phyloP scores from a whole-genome alignment of 352 stramenopile species.

The Phytophthora tubulina region DNA sequence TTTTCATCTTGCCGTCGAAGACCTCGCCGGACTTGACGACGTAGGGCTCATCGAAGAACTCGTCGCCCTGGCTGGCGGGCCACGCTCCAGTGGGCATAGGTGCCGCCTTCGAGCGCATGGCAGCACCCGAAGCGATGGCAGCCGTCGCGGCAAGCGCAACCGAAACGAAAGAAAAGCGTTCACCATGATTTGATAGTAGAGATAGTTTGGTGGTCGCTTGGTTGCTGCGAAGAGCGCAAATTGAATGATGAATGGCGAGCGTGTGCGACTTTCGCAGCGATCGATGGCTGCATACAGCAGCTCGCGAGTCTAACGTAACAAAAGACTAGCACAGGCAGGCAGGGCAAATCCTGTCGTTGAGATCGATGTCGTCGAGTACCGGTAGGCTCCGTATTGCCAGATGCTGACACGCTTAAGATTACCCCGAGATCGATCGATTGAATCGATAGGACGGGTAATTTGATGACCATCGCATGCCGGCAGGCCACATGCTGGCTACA shows the following conservation, averaged over 20 bases:
- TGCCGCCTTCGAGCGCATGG: conserved; percentile 37
- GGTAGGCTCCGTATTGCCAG: conserved; percentile 22
- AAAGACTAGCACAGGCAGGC: not conserved
- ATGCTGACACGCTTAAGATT: conserved; percentile 17
- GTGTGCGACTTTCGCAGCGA: not conserved
- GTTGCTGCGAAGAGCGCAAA: conserved; percentile 24
- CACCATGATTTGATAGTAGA: conserved; percentile 33
- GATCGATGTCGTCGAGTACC: conserved; percentile 21
- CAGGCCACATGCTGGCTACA: not conserved
- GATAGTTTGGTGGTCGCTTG: not conserved
- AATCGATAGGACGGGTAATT: not conserved
- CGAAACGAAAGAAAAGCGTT: conserved; percentile 24
- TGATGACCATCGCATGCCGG: conserved; percentile 20
- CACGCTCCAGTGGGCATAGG: conserved; percentile 31
- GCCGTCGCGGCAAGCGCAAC: conserved; percentile 21
- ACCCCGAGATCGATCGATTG: not conserved
- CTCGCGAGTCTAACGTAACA: conserved; percentile 2
- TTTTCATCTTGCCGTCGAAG: conserved; percentile 47
- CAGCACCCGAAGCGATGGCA: conserved; percentile 24
- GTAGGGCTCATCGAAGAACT: conserved; percentile 39
- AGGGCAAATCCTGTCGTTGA: conserved; percentile 32
- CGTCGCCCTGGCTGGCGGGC: conserved; percentile 35
- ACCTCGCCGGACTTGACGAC: conserved; percentile 43
- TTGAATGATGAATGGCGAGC: conserved; percentile 20
- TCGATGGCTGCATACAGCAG: conserved; percentile 15